These are phyloP conservation scores for Jamesozyma lodderae DNA, from an alignment of 805 yeast genomes.

Conservation along the genomic window DNA sequence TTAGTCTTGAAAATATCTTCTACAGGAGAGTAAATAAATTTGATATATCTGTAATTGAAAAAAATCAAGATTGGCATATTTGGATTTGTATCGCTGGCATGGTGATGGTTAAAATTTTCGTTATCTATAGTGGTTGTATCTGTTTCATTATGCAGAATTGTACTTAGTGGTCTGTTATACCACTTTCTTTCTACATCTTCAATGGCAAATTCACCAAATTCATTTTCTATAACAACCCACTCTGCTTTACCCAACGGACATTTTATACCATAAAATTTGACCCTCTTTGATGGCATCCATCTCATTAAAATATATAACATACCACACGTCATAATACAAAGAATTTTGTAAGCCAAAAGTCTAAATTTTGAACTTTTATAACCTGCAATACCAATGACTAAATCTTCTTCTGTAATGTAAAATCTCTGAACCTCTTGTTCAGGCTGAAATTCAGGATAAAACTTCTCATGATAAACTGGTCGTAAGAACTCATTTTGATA, in stretches of 20 bases:
- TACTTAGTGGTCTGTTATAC: conserved; percentile 65
- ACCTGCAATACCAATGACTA: conserved; percentile 92
- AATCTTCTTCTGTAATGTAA: conserved; percentile 91
- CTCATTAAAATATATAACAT: conserved; percentile 61
- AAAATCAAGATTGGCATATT: conserved; percentile 57
- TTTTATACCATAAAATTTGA: conserved; percentile 54
- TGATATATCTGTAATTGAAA: conserved; percentile 76
- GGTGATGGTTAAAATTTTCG: conserved; percentile 11
- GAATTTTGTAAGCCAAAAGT: conserved; percentile 38
- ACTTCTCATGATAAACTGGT: conserved; percentile 36
- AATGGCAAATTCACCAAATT: conserved; percentile 73
- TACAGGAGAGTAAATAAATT: conserved; percentile 73
- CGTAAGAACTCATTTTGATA: conserved; percentile 26
- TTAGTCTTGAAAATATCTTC: conserved; percentile 81
- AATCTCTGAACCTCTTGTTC: conserved; percentile 59
- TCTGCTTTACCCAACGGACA: conserved; percentile 74
- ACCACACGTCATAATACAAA: conserved; percentile 60
- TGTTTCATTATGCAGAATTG: conserved; percentile 39
- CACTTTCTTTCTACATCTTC: conserved; percentile 47
- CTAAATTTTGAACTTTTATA: conserved; percentile 48
- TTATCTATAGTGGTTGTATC: conserved; percentile 16
- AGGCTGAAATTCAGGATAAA: conserved; percentile 36
- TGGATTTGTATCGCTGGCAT: conserved; percentile 28
- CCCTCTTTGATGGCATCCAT: conserved; percentile 78
- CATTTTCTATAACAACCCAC: conserved; percentile 91